Percentiles rank a stretch among this genome's conserved stretches.
phyloP scores from a whole-genome alignment of 164 flowering plant genomes.

The Piper betle region DNA sequence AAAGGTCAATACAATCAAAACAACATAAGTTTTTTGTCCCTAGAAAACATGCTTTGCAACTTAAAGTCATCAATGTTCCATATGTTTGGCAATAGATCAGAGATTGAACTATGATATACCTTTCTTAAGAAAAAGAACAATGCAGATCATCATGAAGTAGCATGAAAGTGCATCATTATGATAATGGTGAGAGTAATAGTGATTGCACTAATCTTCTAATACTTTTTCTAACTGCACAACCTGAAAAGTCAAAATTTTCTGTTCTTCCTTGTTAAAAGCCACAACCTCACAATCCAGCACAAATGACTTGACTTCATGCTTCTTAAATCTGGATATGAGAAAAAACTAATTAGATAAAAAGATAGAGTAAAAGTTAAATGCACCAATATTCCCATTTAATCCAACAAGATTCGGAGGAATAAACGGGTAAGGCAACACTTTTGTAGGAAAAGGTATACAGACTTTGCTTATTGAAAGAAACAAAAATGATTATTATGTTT shows the following conservation, averaged over 20 bases:
- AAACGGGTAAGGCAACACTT: too few species aligned
- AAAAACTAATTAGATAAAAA: constrained; percentile 10
- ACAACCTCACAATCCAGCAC: constrained; percentile 94
- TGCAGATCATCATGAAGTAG: neutral
- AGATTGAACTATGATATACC: neutral
- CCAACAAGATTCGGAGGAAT: neutral
- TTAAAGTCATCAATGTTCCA: neutral
- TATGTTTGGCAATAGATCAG: neutral
- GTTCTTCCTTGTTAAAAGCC: constrained; percentile 69
- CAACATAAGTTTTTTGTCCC: neutral
- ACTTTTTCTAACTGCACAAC: constrained; percentile 17
- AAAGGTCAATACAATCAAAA: too few species aligned
- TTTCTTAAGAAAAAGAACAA: neutral
- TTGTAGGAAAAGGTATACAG: too few species aligned
- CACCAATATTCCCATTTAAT: neutral
- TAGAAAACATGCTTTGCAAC: neutral
- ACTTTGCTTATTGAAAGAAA: neutral
- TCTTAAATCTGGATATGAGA: constrained; percentile 56
- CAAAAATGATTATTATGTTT: neutral
- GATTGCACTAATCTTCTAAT: neutral
- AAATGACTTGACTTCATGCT: constrained; percentile 59
- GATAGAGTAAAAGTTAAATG: neutral
- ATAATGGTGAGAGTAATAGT: too few species aligned
- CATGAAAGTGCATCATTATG: neutral
- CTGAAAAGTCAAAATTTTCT: constrained; percentile 87